Base-by-base conservation (phyloP, 495 filamentous ascomycete species). In the Penicillium bialowiezense region DNA sequence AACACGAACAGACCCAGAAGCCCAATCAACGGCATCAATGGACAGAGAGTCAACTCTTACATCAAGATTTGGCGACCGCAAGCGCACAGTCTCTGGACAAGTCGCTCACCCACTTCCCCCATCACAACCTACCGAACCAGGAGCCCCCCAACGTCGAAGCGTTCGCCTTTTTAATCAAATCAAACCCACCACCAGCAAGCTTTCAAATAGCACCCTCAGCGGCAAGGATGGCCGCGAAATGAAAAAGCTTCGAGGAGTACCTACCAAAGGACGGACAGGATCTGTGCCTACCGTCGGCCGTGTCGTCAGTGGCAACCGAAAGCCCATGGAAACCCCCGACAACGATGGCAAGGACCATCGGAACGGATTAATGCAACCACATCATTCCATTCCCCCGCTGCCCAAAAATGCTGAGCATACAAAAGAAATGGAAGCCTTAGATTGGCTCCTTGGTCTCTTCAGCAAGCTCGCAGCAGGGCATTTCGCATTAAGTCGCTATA, bases 51-150 rank as follows among this genome's bases (percentile, higher is more conserved):
- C 63, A 15, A 63, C 67, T n/a, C 60, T 60, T 37, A 59, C 60
- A 3, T 54, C 62, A 19, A 60, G 64, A 42, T 54, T 69, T 23
- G 68, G 72, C 7, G 86, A 86, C 52, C 80, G 89, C 60, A 96
- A 95, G 69, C 79, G 91, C 50, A 95, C 90, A 5, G 78, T 92
- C 13, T 92, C 91, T 23, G 91, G 91, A 2, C 87, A 92, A 56
- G 80, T 81, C 12, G 81, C 87, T 7, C 81, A 87, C 53, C 67
- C 82, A 9, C 69, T 75, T 46, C 68, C 79, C 46, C 68, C 64
- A 13, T 48, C 45, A 12, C 76, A 77, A 35, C 62, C 75, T 7
- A 41, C 48, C 35, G 87, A 91, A 58, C 84, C 85, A 32, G 80
- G 82, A 21, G 83, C 84, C 32, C 84, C 84, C 7, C 85, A 87